Evolutionary conservation across 2,329 filamentous ascomycete species (phyloP).

Genomic region (Paraphaeosphaeria minitans): DNA sequence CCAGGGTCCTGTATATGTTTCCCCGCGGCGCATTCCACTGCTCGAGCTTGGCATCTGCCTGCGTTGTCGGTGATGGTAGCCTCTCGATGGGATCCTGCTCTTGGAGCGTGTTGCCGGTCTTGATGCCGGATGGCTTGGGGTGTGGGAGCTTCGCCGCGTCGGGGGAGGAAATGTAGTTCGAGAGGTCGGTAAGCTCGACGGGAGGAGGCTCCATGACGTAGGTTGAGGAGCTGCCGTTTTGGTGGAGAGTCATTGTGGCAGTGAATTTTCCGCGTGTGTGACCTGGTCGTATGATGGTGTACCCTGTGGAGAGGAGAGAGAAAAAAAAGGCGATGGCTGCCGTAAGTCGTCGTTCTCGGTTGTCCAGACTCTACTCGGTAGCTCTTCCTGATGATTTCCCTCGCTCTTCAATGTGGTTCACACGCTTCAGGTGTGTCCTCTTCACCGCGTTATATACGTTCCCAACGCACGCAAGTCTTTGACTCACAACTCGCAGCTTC

Average conservation of each 20-base stretch:
- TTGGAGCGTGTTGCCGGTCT: conserved; percentile 25
- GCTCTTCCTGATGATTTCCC: background rate
- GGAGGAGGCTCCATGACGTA: conserved; percentile 35
- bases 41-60: conserved; percentile 52
- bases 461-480: background rate
- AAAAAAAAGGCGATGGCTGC: background rate
- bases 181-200: conserved; percentile 40
- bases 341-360: too few relatives aligned
- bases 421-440: background rate
- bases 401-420: background rate
- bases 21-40: conserved; percentile 67
- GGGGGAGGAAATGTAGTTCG: conserved; percentile 25
- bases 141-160: conserved; percentile 24
- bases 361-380: background rate
- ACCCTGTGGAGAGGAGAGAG: background rate
- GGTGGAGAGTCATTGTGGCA: conserved; percentile 27
- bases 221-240: conserved; percentile 43
- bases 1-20: conserved; percentile 64
- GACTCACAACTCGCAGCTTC: background rate
- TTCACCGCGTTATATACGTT: background rate
- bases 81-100: conserved; percentile 43
- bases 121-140: conserved; percentile 18
- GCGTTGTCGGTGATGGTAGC: conserved; percentile 54
- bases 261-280: background rate
- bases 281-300: background rate